These are phyloP conservation scores for Candida parachauliodes DNA, from an alignment of 805 yeast genomes.

Conservation along the genomic window DNA sequence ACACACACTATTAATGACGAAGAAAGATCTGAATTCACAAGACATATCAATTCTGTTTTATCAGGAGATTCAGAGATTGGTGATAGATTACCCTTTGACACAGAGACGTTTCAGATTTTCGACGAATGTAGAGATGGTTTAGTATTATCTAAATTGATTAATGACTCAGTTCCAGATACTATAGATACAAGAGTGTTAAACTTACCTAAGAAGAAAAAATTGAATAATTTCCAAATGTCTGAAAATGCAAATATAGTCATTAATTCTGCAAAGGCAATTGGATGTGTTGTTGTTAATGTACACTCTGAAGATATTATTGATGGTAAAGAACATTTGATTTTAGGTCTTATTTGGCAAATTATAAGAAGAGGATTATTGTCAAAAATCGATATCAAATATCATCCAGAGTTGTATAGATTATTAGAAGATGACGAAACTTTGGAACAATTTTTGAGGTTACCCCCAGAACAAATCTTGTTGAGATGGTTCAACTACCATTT, in stretches of 20 bases:
- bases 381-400: constrained; percentile 92
- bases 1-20: constrained; percentile 97
- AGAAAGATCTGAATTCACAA: constrained; percentile 92
- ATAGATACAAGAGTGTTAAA: constrained; percentile 97
- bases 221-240: constrained; percentile 91
- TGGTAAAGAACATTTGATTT: constrained; percentile 86
- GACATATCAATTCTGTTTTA: constrained; percentile 89
- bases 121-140: constrained; percentile 97
- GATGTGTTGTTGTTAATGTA: constrained; percentile 96
- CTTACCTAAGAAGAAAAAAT: constrained; percentile 69
- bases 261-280: constrained; percentile 98
- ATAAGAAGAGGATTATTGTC: constrained; percentile 92
- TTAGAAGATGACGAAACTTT: constrained; percentile 95
- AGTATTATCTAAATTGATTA: constrained; percentile 86
- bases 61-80: constrained; percentile 88
- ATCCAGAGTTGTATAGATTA: constrained; percentile 92
- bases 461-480: constrained; percentile 94
- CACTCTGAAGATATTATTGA: constrained; percentile 94
- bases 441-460: constrained; percentile 92
- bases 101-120: constrained; percentile 90
- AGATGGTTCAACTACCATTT: constrained; percentile 98
- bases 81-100: constrained; percentile 80
- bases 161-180: constrained; percentile 97
- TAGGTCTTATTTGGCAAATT: constrained; percentile 95
- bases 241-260: constrained; percentile 97